A percentile compares a stretch with the other conserved stretches of the same genome.
Conservation (phyloP, 305 asterid genomes). For the Fraxinus floribunda region DNA sequence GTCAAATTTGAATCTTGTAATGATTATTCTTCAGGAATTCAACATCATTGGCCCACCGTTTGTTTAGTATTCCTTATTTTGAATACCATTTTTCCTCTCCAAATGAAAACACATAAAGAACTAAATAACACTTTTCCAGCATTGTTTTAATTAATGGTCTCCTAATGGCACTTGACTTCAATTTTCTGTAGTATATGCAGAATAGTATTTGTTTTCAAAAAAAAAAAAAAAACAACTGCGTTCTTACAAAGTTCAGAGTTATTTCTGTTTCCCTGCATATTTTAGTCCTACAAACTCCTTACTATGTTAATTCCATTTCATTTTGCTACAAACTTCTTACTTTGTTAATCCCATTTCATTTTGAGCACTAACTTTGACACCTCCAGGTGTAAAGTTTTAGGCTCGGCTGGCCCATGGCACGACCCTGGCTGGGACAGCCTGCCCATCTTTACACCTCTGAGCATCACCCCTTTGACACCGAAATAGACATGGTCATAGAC, state of each 20-base stretch:
- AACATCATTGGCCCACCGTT: not conserved
- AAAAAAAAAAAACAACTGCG: not conserved
- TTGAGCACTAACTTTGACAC: not conserved
- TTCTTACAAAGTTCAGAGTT: not conserved
- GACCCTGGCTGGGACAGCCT: not conserved
- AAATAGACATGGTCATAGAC: not conserved
- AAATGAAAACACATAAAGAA: not conserved
- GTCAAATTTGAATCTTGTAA: not conserved
- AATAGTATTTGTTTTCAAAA: not conserved
- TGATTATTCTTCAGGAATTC: not conserved
- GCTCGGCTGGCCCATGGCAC: not conserved
- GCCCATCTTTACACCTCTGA: not conserved
- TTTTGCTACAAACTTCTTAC: not conserved
- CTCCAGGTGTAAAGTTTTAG: not conserved
- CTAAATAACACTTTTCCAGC: not conserved
- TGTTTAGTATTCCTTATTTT: not conserved
- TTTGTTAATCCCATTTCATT: not conserved
- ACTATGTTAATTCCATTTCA: too few relatives aligned
- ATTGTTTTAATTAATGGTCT: not conserved
- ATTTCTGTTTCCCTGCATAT: not conserved
- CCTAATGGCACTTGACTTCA: not conserved
- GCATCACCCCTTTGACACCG: not conserved
- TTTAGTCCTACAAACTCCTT: not conserved
- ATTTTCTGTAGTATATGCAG: not conserved
- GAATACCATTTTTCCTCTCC: not conserved